A percentile compares a stretch with the other conserved stretches of the same genome.
Evolutionary conservation across 371 early-diverging fungal genomes (phyloP).

Genomic region (Smittium culicis): DNA sequence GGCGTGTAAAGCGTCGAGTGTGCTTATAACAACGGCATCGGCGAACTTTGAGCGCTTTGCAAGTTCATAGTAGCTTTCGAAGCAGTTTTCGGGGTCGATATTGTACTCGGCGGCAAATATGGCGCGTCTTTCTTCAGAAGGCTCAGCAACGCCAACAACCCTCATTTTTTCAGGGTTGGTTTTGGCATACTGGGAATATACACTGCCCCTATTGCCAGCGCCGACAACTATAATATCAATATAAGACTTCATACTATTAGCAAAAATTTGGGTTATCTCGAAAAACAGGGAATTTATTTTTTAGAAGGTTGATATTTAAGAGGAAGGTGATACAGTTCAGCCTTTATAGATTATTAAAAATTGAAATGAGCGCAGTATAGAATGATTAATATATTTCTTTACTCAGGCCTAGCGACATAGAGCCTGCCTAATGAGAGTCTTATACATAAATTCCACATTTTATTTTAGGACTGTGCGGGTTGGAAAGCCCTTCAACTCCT

Average conservation of each 20-base stretch:
- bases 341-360: too few relatives aligned
- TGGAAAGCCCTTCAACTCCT: too few relatives aligned
- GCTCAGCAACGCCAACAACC: conserved; percentile 27
- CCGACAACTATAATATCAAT: background rate
- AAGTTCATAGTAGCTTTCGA: conserved; percentile 12
- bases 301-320: too few relatives aligned
- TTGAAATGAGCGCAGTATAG: too few relatives aligned
- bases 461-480: too few relatives aligned
- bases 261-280: too few relatives aligned
- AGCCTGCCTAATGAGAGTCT: too few relatives aligned
- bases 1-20: conserved; percentile 10
- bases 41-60: conserved; percentile 18
- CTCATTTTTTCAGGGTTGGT: conserved; percentile 15
- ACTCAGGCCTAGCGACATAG: too few relatives aligned
- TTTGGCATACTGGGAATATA: conserved; percentile 18
- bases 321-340: too few relatives aligned
- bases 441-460: too few relatives aligned
- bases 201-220: conserved; percentile 15
- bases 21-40: conserved; percentile 15
- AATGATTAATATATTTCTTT: too few relatives aligned
- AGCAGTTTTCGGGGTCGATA: background rate
- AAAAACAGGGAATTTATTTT: too few relatives aligned
- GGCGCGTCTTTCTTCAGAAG: conserved; percentile 13
- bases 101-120: conserved; percentile 14
- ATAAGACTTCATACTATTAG: background rate